Conservation (phyloP, 352 stramenopile genomes). For the Pythium rishiriense region DNA sequence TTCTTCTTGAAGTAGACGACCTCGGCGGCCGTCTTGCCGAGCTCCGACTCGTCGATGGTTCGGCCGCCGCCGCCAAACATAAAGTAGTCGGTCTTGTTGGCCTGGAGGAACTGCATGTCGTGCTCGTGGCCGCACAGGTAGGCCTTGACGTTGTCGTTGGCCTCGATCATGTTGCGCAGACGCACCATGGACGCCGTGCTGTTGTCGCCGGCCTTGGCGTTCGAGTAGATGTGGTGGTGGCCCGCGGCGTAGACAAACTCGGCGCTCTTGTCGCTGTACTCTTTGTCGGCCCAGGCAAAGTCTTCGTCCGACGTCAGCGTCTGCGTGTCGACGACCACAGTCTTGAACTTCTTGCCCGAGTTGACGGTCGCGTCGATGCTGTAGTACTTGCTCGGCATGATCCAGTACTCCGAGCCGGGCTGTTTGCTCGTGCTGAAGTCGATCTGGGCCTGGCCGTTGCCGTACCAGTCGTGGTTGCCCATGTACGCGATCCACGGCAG, state of each 20-base stretch:
- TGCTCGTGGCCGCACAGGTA: conserved; percentile 47
- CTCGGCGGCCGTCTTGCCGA: conserved; percentile 22
- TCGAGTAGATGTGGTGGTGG: conserved; percentile 41
- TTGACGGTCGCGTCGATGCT: conserved; percentile 29
- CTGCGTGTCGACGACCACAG: conserved; percentile 36
- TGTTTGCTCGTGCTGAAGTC: conserved; percentile 25
- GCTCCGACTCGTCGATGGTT: conserved; percentile 31
- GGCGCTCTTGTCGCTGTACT: conserved; percentile 28
- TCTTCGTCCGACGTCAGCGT: conserved; percentile 27
- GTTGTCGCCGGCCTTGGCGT: conserved; percentile 34
- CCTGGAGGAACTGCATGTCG: conserved; percentile 40
- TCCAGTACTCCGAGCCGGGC: conserved; percentile 36
- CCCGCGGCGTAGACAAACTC: conserved; percentile 31
- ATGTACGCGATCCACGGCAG: conserved; percentile 42
- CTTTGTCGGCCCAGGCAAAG: conserved; percentile 30
- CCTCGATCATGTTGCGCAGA: conserved; percentile 29
- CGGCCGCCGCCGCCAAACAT: conserved; percentile 39
- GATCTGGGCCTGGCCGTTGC: conserved; percentile 38
- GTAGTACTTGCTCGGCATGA: conserved; percentile 43
- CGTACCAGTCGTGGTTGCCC: conserved; percentile 46
- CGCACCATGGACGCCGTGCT: conserved; percentile 29
- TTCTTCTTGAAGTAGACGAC: conserved; percentile 38
- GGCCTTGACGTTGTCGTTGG: conserved; percentile 31
- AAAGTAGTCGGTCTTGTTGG: conserved; percentile 35
- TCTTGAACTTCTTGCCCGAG: conserved; percentile 31